These are phyloP conservation scores for Malassezia arunalokei DNA, from an alignment of 1,284 basidiomycete species.

Conservation along the genomic window DNA sequence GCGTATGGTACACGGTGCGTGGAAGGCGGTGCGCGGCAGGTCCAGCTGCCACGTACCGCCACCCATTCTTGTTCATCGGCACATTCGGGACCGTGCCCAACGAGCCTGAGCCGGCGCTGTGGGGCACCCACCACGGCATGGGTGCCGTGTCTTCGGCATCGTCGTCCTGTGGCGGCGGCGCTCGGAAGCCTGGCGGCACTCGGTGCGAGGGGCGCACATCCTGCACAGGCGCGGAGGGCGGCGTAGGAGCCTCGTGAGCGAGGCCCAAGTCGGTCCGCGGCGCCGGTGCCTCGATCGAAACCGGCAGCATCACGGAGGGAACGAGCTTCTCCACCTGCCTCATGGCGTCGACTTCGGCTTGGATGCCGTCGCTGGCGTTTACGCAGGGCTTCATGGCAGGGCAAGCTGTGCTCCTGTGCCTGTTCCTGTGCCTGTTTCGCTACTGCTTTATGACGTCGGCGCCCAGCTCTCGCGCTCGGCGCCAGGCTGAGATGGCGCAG, in stretches of 20 bases:
- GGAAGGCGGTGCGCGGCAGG: conserved; percentile 28
- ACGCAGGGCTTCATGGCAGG: conserved; percentile 52
- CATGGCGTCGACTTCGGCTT: neutral
- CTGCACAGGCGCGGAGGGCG: neutral
- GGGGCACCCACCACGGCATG: conserved; percentile 18
- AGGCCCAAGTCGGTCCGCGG: neutral
- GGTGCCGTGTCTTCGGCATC: conserved; percentile 34
- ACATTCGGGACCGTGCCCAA: conserved; percentile 27
- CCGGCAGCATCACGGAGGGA: neutral
- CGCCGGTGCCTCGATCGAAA: neutral
- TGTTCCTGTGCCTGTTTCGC: conserved; percentile 44
- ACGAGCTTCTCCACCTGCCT: too few species aligned
- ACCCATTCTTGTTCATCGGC: conserved; percentile 37
- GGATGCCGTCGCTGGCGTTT: conserved; percentile 40
- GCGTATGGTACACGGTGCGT: conserved; percentile 29
- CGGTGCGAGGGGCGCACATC: conserved; percentile 10
- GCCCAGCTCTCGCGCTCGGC: conserved; percentile 21
- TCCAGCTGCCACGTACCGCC: conserved; percentile 38
- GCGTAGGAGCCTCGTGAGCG: neutral
- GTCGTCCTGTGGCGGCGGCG: conserved; percentile 23
- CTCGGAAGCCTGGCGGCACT: conserved; percentile 28
- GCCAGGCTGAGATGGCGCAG: conserved; percentile 14
- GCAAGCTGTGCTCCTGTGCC: conserved; percentile 48
- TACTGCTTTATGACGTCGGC: conserved; percentile 53
- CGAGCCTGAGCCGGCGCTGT: conserved; percentile 1